These are phyloP conservation scores for Eutrema yunnanense DNA, from an alignment of 345 rosid genomes.

Conservation along the genomic window DNA sequence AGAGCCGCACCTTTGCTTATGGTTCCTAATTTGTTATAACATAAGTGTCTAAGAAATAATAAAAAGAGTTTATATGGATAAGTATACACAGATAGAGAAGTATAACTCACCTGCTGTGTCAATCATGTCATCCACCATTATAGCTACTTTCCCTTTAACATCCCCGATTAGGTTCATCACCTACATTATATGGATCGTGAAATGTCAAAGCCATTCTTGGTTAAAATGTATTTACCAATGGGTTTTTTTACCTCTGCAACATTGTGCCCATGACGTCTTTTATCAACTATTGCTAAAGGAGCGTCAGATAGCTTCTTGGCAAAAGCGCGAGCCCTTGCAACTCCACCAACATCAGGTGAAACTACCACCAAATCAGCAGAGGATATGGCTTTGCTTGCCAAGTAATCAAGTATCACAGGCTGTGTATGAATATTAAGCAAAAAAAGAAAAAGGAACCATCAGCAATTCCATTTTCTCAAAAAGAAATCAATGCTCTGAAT, in stretches of 20 bases:
- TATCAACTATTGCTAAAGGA: slow-evolving; percentile 95
- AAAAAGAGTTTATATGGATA: background rate
- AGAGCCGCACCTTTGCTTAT: slow-evolving; percentile 94
- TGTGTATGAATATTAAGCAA: slow-evolving; percentile 26
- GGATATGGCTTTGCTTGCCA: slow-evolving; percentile 86
- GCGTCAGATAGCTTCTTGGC: slow-evolving; percentile 96
- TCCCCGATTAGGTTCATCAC: slow-evolving; percentile 97
- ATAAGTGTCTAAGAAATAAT: background rate
- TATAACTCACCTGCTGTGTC: slow-evolving; percentile 82
- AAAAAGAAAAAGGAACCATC: background rate
- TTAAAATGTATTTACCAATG: background rate
- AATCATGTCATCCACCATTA: slow-evolving; percentile 98
- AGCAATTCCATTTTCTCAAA: background rate
- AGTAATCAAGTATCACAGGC: slow-evolving; percentile 97
- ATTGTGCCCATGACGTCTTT: slow-evolving; percentile 95
- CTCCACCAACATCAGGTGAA: slow-evolving; percentile 99
- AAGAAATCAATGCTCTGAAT: background rate
- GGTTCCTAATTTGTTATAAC: slow-evolving; percentile 47
- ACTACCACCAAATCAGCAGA: slow-evolving; percentile 90
- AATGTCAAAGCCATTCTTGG: background rate
- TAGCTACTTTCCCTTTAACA: slow-evolving; percentile 94
- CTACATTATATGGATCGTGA: slow-evolving; percentile 33
- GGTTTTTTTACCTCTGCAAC: slow-evolving; percentile 73
- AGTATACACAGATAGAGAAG: background rate
- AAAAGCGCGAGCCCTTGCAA: slow-evolving; percentile 92